These are phyloP conservation scores for Fagopyrum tataricum DNA, from an alignment of 148 eudicot genomes.

Conservation along the genomic window DNA sequence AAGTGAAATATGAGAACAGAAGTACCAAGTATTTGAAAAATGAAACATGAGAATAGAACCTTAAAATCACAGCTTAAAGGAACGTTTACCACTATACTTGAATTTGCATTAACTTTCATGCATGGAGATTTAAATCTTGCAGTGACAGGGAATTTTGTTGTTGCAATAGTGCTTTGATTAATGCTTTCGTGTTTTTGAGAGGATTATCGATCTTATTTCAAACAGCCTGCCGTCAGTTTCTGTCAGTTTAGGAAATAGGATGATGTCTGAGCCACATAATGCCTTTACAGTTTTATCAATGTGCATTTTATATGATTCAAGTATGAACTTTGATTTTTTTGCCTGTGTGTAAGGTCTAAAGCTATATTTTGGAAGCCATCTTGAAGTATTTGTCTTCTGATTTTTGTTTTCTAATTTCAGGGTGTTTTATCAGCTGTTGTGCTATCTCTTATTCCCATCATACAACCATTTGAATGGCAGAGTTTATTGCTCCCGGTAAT, in stretches of 20 bases:
- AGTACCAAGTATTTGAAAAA: no score
- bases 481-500: constrained; percentile 89
- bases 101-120: background rate
- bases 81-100: background rate
- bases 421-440: constrained; percentile 80
- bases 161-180: background rate
- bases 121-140: background rate
- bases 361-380: background rate
- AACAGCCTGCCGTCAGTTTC: background rate
- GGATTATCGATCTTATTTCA: background rate
- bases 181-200: background rate
- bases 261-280: background rate
- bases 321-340: background rate
- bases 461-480: constrained; percentile 98
- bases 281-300: background rate
- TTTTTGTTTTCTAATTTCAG: constrained; percentile 34
- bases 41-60: background rate
- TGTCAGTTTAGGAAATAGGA: background rate
- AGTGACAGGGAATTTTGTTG: background rate
- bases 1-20: background rate
- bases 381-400: constrained; percentile 9
- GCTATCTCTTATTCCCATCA: constrained; percentile 69
- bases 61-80: background rate
- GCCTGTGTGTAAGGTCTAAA: constrained; percentile 1
- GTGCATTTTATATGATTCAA: background rate